Conservation (phyloP, 495 filamentous ascomycete species). For the Lineolata rhizophorae region DNA sequence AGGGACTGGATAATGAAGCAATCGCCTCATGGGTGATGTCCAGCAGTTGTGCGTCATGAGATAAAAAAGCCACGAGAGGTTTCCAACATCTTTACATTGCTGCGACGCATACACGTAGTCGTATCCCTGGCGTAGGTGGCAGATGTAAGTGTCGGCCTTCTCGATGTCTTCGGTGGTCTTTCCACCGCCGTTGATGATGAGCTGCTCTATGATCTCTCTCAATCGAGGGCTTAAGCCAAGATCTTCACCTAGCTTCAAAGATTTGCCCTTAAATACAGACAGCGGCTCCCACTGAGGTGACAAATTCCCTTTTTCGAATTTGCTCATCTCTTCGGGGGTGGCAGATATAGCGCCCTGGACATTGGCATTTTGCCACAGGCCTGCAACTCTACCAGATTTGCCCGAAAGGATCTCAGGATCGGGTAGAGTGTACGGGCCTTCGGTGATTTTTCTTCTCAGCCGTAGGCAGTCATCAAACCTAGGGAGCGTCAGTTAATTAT, state of each 20-base stretch:
- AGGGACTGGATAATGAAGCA: slow-evolving; percentile 79
- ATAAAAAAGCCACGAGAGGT: slow-evolving; percentile 81
- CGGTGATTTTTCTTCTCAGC: slow-evolving; percentile 69
- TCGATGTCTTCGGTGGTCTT: slow-evolving; percentile 40
- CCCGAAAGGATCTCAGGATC: slow-evolving; percentile 64
- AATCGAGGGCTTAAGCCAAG: slow-evolving; percentile 45
- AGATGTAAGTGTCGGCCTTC: slow-evolving; percentile 60
- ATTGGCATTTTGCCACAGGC: slow-evolving; percentile 29
- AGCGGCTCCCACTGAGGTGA: slow-evolving; percentile 17
- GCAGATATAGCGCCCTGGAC: slow-evolving; percentile 56
- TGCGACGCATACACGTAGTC: slow-evolving; percentile 60
- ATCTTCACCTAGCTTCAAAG: slow-evolving; percentile 39
- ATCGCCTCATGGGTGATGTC: slow-evolving; percentile 55
- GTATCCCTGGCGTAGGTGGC: slow-evolving; percentile 62
- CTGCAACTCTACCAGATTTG: no score
- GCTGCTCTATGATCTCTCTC: slow-evolving; percentile 37
- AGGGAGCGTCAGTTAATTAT: slow-evolving; percentile 3
- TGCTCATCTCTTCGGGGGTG: slow-evolving; percentile 28
- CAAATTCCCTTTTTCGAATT: slow-evolving; percentile 7
- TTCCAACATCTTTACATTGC: slow-evolving; percentile 62
- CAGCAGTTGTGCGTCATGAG: slow-evolving; percentile 73
- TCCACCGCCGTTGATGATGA: slow-evolving; percentile 50
- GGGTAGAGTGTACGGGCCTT: slow-evolving; percentile 69
- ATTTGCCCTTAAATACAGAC: slow-evolving; percentile 32
- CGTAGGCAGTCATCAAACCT: slow-evolving; percentile 96